Evolutionary conservation across 305 asterid genomes (phyloP).

Genomic region (Solanum chacoense): DNA sequence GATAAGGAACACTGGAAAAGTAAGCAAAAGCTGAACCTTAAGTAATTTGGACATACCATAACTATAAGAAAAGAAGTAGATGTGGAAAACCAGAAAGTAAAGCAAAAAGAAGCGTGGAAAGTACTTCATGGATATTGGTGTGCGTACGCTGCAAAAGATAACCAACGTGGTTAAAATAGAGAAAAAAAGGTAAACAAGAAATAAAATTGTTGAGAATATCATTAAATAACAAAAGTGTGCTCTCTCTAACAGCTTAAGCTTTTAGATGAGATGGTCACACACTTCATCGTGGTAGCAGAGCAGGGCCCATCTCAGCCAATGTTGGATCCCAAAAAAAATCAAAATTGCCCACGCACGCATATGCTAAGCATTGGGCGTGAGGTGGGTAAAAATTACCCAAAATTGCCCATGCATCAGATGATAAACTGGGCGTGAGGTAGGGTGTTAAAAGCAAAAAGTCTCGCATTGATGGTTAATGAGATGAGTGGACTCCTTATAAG

Average conservation of each 20-base stretch:
- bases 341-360: not conserved
- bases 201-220: not conserved
- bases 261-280: not conserved
- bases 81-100: conserved; percentile 92
- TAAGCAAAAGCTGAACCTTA: not conserved
- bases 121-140: conserved; percentile 98
- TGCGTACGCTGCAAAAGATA: conserved; percentile 84
- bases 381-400: not conserved
- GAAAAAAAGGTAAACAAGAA: conserved; percentile 3
- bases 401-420: not conserved
- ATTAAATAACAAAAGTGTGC: not conserved
- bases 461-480: not conserved
- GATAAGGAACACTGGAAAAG: not conserved
- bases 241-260: not conserved
- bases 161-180: conserved; percentile 23
- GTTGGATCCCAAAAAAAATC: not conserved
- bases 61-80: conserved; percentile 86
- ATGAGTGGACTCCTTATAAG: not conserved
- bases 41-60: conserved; percentile 41
- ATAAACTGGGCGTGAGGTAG: not conserved
- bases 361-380: not conserved
- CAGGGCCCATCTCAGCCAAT: not conserved
- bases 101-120: conserved; percentile 98
- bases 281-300: not conserved
- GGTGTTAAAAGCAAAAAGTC: not conserved